Evolutionary conservation across 257 asterid genomes (phyloP).

Genomic region (Solanum ossicruentum): DNA sequence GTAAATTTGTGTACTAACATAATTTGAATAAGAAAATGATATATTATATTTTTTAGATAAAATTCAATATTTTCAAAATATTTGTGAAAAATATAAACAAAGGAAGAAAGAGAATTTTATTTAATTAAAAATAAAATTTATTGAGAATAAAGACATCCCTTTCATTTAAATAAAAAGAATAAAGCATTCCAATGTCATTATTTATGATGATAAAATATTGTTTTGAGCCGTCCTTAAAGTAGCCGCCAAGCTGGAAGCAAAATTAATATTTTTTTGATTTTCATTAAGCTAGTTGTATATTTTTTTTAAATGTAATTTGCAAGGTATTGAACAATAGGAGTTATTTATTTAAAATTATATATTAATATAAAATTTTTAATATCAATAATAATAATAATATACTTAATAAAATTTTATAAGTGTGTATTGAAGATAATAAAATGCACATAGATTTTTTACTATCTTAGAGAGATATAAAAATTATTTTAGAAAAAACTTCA

Average conservation of each 20-base stretch:
- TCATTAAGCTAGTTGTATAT: too few species aligned
- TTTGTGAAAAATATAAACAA: not conserved
- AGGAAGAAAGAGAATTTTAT: not conserved
- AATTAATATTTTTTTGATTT: not conserved
- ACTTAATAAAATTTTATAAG: too few species aligned
- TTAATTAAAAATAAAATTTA: not conserved
- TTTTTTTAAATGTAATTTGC: too few species aligned
- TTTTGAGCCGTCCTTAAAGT: not conserved
- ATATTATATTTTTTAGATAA: not conserved
- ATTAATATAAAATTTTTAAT: not conserved
- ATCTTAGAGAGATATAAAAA: too few species aligned
- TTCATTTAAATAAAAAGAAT: not conserved
- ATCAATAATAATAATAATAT: not conserved
- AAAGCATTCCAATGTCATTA: not conserved
- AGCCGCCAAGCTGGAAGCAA: not conserved
- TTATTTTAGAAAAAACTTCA: too few species aligned
- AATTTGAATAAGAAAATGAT: not conserved
- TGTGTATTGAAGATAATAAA: too few species aligned
- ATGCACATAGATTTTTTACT: too few species aligned
- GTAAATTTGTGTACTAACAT: not conserved
- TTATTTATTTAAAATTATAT: too few species aligned
- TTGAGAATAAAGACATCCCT: not conserved
- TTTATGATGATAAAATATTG: not conserved
- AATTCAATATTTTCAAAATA: not conserved
- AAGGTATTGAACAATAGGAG: too few species aligned